Conservation (phyloP, 192 early-diverging fungal species). For the Backusella australiensis region DNA sequence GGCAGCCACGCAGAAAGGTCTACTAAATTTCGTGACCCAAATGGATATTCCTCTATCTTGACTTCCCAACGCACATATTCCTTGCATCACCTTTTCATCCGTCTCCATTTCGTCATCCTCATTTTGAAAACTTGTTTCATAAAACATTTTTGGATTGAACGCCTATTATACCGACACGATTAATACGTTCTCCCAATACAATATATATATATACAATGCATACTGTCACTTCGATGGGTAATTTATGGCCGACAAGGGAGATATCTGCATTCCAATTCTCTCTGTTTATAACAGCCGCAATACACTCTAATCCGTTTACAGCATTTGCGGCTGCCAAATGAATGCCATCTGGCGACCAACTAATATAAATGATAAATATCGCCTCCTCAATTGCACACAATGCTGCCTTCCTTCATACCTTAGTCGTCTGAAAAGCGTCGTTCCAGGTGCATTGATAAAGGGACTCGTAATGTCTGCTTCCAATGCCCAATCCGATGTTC, state of each 20-base stretch:
- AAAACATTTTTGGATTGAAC: slow-evolving; percentile 85
- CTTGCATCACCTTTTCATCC: slow-evolving; percentile 32
- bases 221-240: slow-evolving; percentile 85
- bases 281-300: slow-evolving; percentile 79
- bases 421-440: slow-evolving; percentile 88
- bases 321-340: slow-evolving; percentile 91
- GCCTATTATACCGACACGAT: slow-evolving; percentile 27
- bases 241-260: slow-evolving; percentile 85
- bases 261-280: slow-evolving; percentile 76
- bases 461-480: slow-evolving; percentile 73
- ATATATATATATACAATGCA: slow-evolving; percentile 1
- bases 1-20: slow-evolving; percentile 68
- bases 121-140: slow-evolving; percentile 22
- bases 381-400: neutral
- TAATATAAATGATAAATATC: slow-evolving; percentile 24
- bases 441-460: slow-evolving; percentile 74
- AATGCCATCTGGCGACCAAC: slow-evolving; percentile 93
- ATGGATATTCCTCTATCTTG: slow-evolving; percentile 86
- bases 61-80: slow-evolving; percentile 81
- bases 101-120: slow-evolving; percentile 13
- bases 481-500: slow-evolving; percentile 84
- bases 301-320: slow-evolving; percentile 71
- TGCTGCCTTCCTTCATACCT: slow-evolving; percentile 42
- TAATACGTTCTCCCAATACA: neutral
- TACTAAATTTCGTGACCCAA: slow-evolving; percentile 77